phyloP scores from a whole-genome alignment of 163 green algal genomes.

The Smithsoniella earleae region DNA sequence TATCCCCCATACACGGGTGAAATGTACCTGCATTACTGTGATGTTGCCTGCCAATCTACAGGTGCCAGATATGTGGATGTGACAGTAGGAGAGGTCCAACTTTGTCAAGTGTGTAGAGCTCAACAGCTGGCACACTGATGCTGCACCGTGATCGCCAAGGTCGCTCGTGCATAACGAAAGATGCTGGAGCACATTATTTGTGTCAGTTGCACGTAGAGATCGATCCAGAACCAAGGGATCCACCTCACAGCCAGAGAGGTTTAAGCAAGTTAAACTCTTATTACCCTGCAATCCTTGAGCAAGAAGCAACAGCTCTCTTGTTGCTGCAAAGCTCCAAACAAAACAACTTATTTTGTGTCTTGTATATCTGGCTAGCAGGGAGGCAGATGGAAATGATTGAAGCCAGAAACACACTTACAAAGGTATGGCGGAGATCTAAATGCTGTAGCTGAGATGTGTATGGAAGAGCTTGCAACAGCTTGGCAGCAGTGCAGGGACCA shows the following conservation, averaged over 20 bases:
- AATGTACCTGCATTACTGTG: background rate
- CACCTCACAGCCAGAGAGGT: background rate
- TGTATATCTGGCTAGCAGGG: too few species aligned
- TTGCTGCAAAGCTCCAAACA: background rate
- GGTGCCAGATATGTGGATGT: background rate
- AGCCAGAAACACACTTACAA: background rate
- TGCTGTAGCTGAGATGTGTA: background rate
- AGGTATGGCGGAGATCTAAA: background rate
- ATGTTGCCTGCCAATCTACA: background rate
- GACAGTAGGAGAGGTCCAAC: constrained; percentile 1
- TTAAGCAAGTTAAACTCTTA: background rate
- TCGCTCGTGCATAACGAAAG: background rate
- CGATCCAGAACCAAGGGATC: background rate
- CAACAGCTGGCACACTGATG: background rate
- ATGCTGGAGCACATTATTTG: background rate
- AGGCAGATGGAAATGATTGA: background rate
- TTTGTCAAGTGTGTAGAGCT: background rate
- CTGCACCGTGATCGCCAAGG: constrained; percentile 13
- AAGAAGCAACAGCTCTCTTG: background rate
- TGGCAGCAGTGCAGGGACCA: background rate
- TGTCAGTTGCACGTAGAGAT: background rate
- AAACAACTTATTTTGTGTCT: background rate
- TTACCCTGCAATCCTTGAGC: background rate
- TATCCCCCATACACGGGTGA: too few species aligned
- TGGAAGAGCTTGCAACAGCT: background rate